phyloP scores from a whole-genome alignment of 2,329 filamentous ascomycete genomes.

The Trichoderma atroviride region DNA sequence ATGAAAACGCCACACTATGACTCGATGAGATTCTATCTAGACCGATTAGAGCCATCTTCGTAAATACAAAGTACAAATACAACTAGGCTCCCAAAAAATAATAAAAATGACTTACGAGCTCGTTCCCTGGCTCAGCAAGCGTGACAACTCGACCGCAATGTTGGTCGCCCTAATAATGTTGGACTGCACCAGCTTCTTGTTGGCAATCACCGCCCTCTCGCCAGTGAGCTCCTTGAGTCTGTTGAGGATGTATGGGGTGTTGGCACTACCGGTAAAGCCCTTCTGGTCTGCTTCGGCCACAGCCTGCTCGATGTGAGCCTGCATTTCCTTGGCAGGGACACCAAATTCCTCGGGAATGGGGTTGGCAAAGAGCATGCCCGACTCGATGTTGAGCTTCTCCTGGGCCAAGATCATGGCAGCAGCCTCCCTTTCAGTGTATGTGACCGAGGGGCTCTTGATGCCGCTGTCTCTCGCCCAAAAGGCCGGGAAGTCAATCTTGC shows the following conservation, averaged over 20 bases:
- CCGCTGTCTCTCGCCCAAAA: conserved; percentile 93
- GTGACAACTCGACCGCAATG: conserved; percentile 57
- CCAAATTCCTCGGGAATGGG: conserved; percentile 73
- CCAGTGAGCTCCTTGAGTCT: conserved; percentile 80
- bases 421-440: conserved; percentile 77
- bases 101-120: conserved; percentile 42
- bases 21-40: conserved; percentile 38
- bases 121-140: conserved; percentile 41
- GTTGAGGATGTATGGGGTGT: conserved; percentile 80
- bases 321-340: conserved; percentile 72
- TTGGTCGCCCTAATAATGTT: conserved; percentile 60
- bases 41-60: conserved; percentile 40
- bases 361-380: conserved; percentile 86
- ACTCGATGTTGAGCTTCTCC: conserved; percentile 69
- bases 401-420: conserved; percentile 87
- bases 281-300: conserved; percentile 65
- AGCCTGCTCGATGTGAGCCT: conserved; percentile 67
- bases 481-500: conserved; percentile 80
- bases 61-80: conserved; percentile 17
- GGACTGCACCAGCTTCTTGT: conserved; percentile 61
- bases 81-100: conserved; percentile 29
- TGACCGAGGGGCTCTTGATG: conserved; percentile 72
- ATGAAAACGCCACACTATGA: conserved; percentile 27
- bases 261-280: conserved; percentile 71
- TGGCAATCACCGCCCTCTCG: conserved; percentile 71